phyloP scores from a whole-genome alignment of 2,329 filamentous ascomycete genomes.

The Arthroderma uncinatum region DNA sequence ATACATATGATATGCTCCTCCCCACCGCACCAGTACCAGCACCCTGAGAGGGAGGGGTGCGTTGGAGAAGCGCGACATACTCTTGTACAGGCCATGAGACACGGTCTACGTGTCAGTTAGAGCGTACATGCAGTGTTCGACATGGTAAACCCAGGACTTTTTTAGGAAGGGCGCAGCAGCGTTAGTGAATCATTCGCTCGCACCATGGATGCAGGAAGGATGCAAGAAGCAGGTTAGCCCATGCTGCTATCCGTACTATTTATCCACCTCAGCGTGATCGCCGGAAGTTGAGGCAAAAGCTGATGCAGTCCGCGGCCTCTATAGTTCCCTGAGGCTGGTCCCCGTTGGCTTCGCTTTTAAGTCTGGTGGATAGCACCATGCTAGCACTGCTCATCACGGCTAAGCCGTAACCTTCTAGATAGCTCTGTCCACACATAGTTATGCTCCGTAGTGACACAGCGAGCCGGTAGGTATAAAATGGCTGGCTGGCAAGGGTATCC shows the following conservation, averaged over 20 bases:
- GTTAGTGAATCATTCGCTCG: constrained; percentile 1
- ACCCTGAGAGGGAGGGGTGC: neutral
- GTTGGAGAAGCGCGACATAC: neutral
- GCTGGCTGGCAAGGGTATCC: neutral
- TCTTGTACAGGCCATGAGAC: constrained; percentile 3
- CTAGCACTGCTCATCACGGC: neutral
- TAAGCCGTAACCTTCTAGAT: neutral
- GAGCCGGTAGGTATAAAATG: neutral
- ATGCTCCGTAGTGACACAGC: neutral
- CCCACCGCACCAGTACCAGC: neutral
- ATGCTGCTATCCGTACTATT: constrained; percentile 2
- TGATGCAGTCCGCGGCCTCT: neutral
- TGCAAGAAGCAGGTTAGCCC: neutral
- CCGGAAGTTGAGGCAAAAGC: neutral
- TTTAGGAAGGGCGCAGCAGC: neutral
- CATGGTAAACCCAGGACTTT: neutral
- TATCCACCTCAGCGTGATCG: constrained; percentile 4
- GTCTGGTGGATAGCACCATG: neutral
- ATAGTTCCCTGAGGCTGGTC: neutral
- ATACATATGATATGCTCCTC: neutral
- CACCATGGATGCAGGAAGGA: constrained; percentile 1
- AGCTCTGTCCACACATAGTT: neutral
- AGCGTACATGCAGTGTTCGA: neutral
- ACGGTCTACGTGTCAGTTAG: neutral
- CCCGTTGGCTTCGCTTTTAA: neutral